A percentile compares a stretch with the other conserved stretches of the same genome.
Evolutionary conservation across 2,329 filamentous ascomycete species (phyloP).

Genomic region (Parastagonospora avenae): DNA sequence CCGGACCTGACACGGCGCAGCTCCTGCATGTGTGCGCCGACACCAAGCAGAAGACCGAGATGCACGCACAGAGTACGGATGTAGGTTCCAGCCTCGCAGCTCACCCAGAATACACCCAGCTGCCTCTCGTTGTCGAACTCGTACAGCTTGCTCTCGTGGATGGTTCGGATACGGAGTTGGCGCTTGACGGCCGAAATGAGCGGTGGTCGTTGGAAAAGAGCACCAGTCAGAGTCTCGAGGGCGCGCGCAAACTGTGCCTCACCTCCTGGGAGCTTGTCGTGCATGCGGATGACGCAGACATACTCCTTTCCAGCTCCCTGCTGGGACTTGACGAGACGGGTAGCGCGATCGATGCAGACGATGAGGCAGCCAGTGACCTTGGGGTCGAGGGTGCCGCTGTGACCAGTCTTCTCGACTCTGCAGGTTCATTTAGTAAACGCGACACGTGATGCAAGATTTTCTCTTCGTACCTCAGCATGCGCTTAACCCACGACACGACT

Average conservation of each 20-base stretch:
- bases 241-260: constrained; percentile 91
- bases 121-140: constrained; percentile 99
- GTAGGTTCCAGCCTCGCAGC: constrained; percentile 97
- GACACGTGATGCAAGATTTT: neutral
- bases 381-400: constrained; percentile 96
- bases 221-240: constrained; percentile 93
- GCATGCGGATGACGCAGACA: constrained; percentile 90
- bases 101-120: constrained; percentile 98
- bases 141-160: constrained; percentile 91
- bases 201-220: constrained; percentile 94
- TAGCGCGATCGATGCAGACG: constrained; percentile 94
- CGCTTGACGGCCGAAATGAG: constrained; percentile 99
- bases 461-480: constrained; percentile 76
- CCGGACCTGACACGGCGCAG: constrained; percentile 90
- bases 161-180: constrained; percentile 96
- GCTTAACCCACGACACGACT: constrained; percentile 99
- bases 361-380: constrained; percentile 97
- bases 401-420: constrained; percentile 93
- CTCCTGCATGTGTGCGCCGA: constrained; percentile 98
- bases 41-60: constrained; percentile 75
- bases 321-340: constrained; percentile 96
- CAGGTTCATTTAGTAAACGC: constrained; percentile 15
- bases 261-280: constrained; percentile 93
- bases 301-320: constrained; percentile 99
- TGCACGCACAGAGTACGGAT: constrained; percentile 98